These are phyloP conservation scores for Xylaria sp. DNA, from an alignment of 2,329 filamentous ascomycete species.

Conservation along the genomic window DNA sequence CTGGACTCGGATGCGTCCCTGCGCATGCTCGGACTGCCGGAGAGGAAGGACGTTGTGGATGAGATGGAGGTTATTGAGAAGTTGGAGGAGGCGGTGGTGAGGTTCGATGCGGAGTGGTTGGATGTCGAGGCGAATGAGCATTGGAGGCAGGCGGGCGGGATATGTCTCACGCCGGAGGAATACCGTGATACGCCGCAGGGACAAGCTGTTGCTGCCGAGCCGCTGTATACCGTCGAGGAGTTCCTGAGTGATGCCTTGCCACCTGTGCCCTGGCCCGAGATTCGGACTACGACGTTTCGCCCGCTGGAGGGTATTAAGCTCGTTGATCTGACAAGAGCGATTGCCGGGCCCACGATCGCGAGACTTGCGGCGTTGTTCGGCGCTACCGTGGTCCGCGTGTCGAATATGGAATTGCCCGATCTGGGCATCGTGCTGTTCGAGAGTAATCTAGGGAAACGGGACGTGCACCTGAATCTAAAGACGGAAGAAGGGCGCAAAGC, in stretches of 20 bases:
- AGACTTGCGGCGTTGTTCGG: slow-evolving; percentile 50
- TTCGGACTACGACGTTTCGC: slow-evolving; percentile 39
- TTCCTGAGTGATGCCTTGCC: slow-evolving; percentile 40
- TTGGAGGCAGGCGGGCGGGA: slow-evolving; percentile 49
- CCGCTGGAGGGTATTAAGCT: slow-evolving; percentile 52
- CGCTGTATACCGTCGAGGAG: slow-evolving; percentile 45
- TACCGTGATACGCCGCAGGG: slow-evolving; percentile 48
- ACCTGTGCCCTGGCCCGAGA: slow-evolving; percentile 45
- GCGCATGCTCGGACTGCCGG: slow-evolving; percentile 50
- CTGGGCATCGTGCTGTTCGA: slow-evolving; percentile 49
- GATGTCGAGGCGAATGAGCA: slow-evolving; percentile 51
- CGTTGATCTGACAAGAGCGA: slow-evolving; percentile 52
- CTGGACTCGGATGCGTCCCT: slow-evolving; percentile 48
- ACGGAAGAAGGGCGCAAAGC: slow-evolving; percentile 43
- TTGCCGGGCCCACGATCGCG: slow-evolving; percentile 51
- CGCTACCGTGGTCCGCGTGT: slow-evolving; percentile 51
- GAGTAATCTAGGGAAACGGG: slow-evolving; percentile 52
- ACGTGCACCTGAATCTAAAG: slow-evolving; percentile 50
- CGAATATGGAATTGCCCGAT: slow-evolving; percentile 49
- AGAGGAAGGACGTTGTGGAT: slow-evolving; percentile 41
- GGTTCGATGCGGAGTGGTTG: slow-evolving; percentile 47
- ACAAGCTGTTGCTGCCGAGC: slow-evolving; percentile 43
- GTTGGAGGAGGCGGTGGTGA: slow-evolving; percentile 42
- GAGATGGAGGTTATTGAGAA: slow-evolving; percentile 49
- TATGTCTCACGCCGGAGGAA: slow-evolving; percentile 51